A percentile compares a stretch with the other conserved stretches of the same genome.
phyloP scores from a whole-genome alignment of 129 eudicot genomes.

The Centrapalus pauciflorus region DNA sequence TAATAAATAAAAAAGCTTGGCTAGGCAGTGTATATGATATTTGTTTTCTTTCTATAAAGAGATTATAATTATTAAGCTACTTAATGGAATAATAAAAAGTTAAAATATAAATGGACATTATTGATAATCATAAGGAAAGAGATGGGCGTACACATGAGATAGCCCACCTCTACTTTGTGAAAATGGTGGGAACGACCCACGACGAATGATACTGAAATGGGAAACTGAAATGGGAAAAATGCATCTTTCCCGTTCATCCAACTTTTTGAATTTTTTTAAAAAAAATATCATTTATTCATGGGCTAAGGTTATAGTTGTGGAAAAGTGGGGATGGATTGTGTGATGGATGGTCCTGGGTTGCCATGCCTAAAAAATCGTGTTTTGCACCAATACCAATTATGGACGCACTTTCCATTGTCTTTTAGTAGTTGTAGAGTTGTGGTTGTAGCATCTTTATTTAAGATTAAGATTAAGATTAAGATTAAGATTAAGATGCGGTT shows the following conservation, averaged over 20 bases:
- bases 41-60: background rate
- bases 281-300: constrained; percentile 11
- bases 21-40: background rate
- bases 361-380: constrained; percentile 40
- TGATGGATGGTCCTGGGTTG: constrained; percentile 17
- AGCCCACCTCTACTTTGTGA: constrained; percentile 32
- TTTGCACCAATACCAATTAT: background rate
- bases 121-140: constrained; percentile 11
- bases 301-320: constrained; percentile 10
- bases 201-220: constrained; percentile 24
- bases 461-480: too few species aligned
- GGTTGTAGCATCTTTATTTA: constrained; percentile 7
- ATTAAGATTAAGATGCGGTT: constrained; percentile 15
- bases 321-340: constrained; percentile 10
- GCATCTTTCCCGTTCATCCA: constrained; percentile 17
- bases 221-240: constrained; percentile 37
- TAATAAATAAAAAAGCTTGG: background rate
- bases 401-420: constrained; percentile 11
- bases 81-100: background rate
- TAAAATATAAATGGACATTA: background rate
- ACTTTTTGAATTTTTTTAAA: too few species aligned
- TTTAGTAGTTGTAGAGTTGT: constrained; percentile 9
- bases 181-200: constrained; percentile 34
- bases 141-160: constrained; percentile 4
- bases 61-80: background rate